Base-by-base conservation (phyloP, 768 basidiomycete species). In the Russula compacta region DNA sequence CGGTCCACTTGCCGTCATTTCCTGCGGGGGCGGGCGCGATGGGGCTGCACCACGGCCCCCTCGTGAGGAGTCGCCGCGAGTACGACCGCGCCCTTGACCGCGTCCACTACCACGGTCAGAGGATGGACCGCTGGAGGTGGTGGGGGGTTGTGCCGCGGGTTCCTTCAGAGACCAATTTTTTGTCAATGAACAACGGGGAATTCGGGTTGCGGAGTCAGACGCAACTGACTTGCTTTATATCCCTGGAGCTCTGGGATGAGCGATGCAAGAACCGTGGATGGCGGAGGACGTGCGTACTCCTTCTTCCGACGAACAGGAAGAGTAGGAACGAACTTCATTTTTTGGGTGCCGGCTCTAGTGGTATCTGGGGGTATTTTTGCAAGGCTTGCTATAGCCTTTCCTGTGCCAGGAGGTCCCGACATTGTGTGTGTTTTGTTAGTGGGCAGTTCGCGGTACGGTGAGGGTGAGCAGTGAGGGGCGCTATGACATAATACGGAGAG, bases 1-100 rank as follows among this genome's bases (percentile, higher is more conserved):
- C 14, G 90, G 90, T 4, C 90, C 90, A 68, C 87, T 90, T 0
- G 90, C 90, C 17, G 82, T 86, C 89, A 92, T 89, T 73, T 88
- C 85, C 7, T 75, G 75, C 2, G 80, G 72, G 50, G 84, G 74
- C 0, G 79, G 80, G 15, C 76, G 81, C 65, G 73, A 68, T 0
- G 73, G 66, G 4, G 75, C 80, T 10, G 38, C 57, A n/a, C 64
- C 66, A 12, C 65, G 65, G 46, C 79, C 81, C 38, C 80, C 73
- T 50, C 82, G 83, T 11, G 79, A 72, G n/a, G 83, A 81, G 56
- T 80, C 70, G 7, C 84, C 82, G 42, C 77, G 73, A 8, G 74
- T 73, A 5, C 74, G 66, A 2, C 74, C 73, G 12, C 73, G 67
- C 2, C 68, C 67, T 36, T 66, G 64, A 6, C 75, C 81, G 48